Conservation (phyloP, 768 basidiomycete species). For the Tricholoma furcatifolium region DNA sequence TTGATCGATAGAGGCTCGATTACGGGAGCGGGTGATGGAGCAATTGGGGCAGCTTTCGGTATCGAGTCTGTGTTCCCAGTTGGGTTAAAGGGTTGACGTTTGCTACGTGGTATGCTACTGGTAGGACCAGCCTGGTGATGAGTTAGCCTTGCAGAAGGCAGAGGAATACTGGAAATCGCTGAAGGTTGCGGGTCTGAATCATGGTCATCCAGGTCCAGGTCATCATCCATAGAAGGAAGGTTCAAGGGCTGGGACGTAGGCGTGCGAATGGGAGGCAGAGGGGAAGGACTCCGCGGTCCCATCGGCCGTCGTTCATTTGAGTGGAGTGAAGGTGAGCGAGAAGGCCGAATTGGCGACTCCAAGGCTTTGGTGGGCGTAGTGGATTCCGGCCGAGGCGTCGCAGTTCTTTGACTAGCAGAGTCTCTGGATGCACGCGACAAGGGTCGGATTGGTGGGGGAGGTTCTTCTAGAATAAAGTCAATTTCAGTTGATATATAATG, state of each 20-base stretch:
- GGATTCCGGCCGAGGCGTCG: conserved; percentile 48
- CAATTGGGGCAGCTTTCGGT: conserved; percentile 40
- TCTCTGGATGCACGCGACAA: conserved; percentile 52
- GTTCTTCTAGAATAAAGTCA: conserved; percentile 48
- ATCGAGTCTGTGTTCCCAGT: conserved; percentile 52
- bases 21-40: conserved; percentile 34
- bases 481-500: conserved; percentile 5
- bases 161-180: conserved; percentile 23
- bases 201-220: conserved; percentile 28
- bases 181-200: conserved; percentile 23
- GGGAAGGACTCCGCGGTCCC: conserved; percentile 77
- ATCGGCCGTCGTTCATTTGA: conserved; percentile 60
- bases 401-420: conserved; percentile 39
- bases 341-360: conserved; percentile 33
- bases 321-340: conserved; percentile 46
- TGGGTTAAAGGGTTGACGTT: conserved; percentile 63
- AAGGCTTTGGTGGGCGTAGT: conserved; percentile 33
- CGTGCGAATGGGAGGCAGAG: conserved; percentile 51
- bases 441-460: conserved; percentile 52
- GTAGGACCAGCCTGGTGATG: conserved; percentile 34
- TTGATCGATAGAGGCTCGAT: conserved; percentile 83
- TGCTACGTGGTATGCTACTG: conserved; percentile 66
- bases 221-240: conserved; percentile 46
- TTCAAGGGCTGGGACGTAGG: conserved; percentile 30
- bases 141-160: conserved; percentile 21